phyloP scores from a whole-genome alignment of 1,139 yeast genomes.

The Hyphopichia burtonii region DNA sequence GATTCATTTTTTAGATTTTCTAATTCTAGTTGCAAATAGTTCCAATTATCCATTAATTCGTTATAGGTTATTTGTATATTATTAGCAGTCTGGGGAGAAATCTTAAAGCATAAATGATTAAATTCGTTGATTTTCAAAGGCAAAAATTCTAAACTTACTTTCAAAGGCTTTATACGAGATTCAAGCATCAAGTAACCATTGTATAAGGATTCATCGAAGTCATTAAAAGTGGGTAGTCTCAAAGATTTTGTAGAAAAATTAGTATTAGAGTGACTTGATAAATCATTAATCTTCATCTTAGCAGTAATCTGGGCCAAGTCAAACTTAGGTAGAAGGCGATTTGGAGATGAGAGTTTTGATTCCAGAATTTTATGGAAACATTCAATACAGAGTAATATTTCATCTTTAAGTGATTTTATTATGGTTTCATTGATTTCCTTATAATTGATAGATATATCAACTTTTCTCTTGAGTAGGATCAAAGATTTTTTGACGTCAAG shows the following conservation, averaged over 20 bases:
- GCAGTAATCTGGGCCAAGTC: slow-evolving; percentile 41
- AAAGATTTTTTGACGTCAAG: slow-evolving; percentile 39
- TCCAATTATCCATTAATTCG: slow-evolving; percentile 38
- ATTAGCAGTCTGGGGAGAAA: slow-evolving; percentile 31
- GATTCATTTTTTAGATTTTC: slow-evolving; percentile 41
- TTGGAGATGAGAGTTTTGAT: slow-evolving; percentile 40
- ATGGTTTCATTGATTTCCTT: slow-evolving; percentile 55
- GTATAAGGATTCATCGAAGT: slow-evolving; percentile 27
- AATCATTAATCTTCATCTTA: slow-evolving; percentile 33
- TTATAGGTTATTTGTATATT: slow-evolving; percentile 40
- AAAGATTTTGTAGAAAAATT: slow-evolving; percentile 19
- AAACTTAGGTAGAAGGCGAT: slow-evolving; percentile 37
- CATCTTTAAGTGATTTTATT: slow-evolving; percentile 50
- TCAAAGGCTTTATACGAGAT: slow-evolving; percentile 46
- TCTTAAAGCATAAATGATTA: slow-evolving; percentile 23
- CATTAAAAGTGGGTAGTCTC: slow-evolving; percentile 33
- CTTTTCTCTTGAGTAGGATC: slow-evolving; percentile 36
- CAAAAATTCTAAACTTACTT: slow-evolving; percentile 59
- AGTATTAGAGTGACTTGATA: slow-evolving; percentile 10
- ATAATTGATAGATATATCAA: slow-evolving; percentile 58
- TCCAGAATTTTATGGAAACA: slow-evolving; percentile 37
- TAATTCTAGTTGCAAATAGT: slow-evolving; percentile 38
- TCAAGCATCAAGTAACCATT: slow-evolving; percentile 29
- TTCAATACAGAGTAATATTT: slow-evolving; percentile 43
- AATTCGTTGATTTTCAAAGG: slow-evolving; percentile 54